Percentiles rank a stretch among this genome's conserved stretches.
These are phyloP conservation scores for Rhododendron henanense DNA, from an alignment of 148 eudicot species.

Conservation along the genomic window DNA sequence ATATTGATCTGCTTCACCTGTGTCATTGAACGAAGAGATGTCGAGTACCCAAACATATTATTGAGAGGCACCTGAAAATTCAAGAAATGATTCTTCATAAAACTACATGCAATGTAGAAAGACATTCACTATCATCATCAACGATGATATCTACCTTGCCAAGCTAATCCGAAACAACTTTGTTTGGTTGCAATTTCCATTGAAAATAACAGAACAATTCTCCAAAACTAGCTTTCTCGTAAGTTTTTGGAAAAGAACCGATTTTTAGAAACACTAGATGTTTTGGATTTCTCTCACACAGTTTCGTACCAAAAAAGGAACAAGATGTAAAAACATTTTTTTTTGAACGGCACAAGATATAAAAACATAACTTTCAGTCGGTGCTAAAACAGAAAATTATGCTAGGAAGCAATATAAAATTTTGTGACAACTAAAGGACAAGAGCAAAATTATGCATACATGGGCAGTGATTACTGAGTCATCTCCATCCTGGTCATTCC, in stretches of 20 bases:
- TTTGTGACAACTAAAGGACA: not conserved
- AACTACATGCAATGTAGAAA: not conserved
- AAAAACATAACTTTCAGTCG: not conserved
- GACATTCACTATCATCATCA: not conserved
- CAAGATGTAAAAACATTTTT: too few relatives aligned
- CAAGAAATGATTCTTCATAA: not conserved
- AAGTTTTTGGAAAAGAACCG: not conserved
- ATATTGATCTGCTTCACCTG: constrained; percentile 44
- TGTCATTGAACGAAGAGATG: constrained; percentile 87
- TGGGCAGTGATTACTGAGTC: constrained; percentile 78
- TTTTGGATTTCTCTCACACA: not conserved
- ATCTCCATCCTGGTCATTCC: constrained; percentile 90
- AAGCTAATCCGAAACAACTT: not conserved
- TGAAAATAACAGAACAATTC: not conserved
- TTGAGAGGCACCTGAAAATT: constrained; percentile 80
- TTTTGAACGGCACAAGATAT: too few relatives aligned
- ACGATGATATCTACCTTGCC: not conserved
- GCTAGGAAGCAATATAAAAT: not conserved
- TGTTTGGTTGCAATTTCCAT: not conserved
- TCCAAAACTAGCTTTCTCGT: not conserved
- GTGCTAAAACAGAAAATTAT: not conserved
- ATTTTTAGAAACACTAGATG: not conserved
- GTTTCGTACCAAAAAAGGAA: not conserved
- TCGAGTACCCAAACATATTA: constrained; percentile 93
- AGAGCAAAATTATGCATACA: constrained; percentile 41